Evolutionary conservation across 1,139 yeast species (phyloP), one percentile per base, ranked within the genome.

Genomic region (Kodamaea ohmeri): DNA sequence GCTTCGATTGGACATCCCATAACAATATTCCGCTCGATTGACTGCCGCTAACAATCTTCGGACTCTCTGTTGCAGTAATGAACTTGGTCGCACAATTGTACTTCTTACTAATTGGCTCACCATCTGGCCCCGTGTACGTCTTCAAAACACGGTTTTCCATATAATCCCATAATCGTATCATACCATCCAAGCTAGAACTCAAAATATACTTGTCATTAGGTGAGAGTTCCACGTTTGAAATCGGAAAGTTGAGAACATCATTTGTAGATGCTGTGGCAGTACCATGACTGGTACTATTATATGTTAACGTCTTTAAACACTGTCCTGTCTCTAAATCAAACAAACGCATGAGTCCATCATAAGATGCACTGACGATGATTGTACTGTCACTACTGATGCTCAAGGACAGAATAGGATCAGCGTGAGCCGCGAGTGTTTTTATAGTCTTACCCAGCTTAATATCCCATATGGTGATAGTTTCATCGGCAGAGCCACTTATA

Each of bases 251-350:
- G 18, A 68, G 65, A 26, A 66, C 73, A 39, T 70, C 75, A 36
- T 51, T 58, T 12, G 75, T 70, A 20, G 73, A 81, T 0, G 90
- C 86, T 13, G 81, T 78, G 16, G 78, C 80, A 0, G 76, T 71
- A 4, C 76, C 76, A 40, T 67, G 70, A 32, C 83, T 74, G 42
- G 82, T 73, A 43, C 83, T 80, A 51, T 68, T 71, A 49, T 82
- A 83, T 16, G 92, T 88, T 46, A 92, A 63, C 0, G 98, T 92
- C 54, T 88, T 86, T 48, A 92, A 67, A 63, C 98, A 92, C 50
- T 89, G 96, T 2, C 97, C 97, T 0, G 95, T 74, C 37, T 78
- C 83, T 25, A 90, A 76, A 59, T 90, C 97, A 68, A 95, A 92
- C 25, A 92, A 63, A 39, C 98, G 69, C 76, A 87, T 80, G 45